Evolutionary conservation across 2,329 filamentous ascomycete species (phyloP).

Genomic region (Cadophora malorum): DNA sequence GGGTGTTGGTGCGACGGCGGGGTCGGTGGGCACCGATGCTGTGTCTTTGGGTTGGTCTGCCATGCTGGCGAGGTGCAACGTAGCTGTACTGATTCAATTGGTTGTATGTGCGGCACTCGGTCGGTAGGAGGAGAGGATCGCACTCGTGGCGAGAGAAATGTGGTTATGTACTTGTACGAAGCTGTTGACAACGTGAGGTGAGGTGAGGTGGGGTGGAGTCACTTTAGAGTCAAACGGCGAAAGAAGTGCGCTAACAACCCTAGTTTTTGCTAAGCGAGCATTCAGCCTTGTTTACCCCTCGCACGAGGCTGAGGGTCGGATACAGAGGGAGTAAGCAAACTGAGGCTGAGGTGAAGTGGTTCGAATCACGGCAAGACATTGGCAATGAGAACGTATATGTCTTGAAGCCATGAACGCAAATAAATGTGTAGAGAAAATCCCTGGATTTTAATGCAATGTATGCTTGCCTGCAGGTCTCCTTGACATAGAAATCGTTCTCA

Average conservation of each 20-base stretch:
- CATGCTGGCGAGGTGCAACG: constrained; percentile 25
- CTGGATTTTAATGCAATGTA: no score
- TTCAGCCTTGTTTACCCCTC: constrained; percentile 24
- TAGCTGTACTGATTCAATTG: constrained; percentile 10
- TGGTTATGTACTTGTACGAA: background rate
- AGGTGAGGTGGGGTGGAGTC: constrained; percentile 34
- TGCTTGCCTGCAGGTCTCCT: no score
- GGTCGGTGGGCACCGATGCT: constrained; percentile 27
- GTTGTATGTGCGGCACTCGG: background rate
- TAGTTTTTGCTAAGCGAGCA: constrained; percentile 28
- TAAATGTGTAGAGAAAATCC: no score
- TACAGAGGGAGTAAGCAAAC: no score
- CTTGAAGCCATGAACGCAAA: no score
- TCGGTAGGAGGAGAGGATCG: background rate
- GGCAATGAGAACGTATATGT: no score
- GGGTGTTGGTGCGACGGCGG: constrained; percentile 22
- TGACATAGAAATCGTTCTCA: no score
- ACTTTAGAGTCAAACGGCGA: constrained; percentile 22
- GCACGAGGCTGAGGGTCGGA: constrained; percentile 10
- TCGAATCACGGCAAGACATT: background rate
- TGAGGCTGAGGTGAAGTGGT: background rate
- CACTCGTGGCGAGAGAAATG: background rate
- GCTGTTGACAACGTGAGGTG: constrained; percentile 25
- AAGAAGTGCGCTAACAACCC: constrained; percentile 29
- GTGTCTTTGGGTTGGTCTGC: constrained; percentile 29